These are phyloP conservation scores for Verruconis gallopava DNA, from an alignment of 2,329 filamentous ascomycete species.

Conservation along the genomic window DNA sequence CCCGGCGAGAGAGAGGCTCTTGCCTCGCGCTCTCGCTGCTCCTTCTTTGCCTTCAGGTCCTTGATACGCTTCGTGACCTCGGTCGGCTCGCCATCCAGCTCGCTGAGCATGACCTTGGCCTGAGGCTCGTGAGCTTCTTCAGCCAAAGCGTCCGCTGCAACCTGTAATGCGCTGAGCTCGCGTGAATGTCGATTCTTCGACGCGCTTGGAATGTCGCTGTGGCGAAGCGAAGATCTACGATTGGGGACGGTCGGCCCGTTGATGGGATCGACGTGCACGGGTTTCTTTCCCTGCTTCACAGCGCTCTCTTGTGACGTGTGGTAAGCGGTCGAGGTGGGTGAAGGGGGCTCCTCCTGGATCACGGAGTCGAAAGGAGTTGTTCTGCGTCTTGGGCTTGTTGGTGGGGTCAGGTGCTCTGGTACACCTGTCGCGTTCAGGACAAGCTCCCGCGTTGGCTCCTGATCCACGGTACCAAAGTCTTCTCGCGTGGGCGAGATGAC, in stretches of 20 bases:
- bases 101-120: not conserved
- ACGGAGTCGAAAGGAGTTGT: not conserved
- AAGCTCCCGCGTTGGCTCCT: not conserved
- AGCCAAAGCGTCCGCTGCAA: not conserved
- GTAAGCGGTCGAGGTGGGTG: constrained; percentile 1
- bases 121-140: constrained; percentile 14
- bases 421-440: not conserved
- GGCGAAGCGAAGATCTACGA: constrained; percentile 8
- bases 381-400: constrained; percentile 2
- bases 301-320: not conserved
- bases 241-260: constrained; percentile 7
- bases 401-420: constrained; percentile 4
- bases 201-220: not conserved
- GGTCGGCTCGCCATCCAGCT: constrained; percentile 28
- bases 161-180: not conserved
- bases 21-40: constrained; percentile 36
- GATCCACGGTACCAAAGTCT: not conserved
- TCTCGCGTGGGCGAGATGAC: constrained; percentile 2
- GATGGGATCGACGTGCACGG: not conserved
- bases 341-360: constrained; percentile 7
- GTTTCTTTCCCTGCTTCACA: constrained; percentile 5
- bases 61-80: constrained; percentile 45
- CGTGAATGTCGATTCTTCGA: not conserved
- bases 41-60: constrained; percentile 44
- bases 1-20: constrained; percentile 13